A percentile compares a stretch with the other conserved stretches of the same genome.
Evolutionary conservation across 805 yeast genomes (phyloP).

Genomic region (Barnettozyma botsteinii): DNA sequence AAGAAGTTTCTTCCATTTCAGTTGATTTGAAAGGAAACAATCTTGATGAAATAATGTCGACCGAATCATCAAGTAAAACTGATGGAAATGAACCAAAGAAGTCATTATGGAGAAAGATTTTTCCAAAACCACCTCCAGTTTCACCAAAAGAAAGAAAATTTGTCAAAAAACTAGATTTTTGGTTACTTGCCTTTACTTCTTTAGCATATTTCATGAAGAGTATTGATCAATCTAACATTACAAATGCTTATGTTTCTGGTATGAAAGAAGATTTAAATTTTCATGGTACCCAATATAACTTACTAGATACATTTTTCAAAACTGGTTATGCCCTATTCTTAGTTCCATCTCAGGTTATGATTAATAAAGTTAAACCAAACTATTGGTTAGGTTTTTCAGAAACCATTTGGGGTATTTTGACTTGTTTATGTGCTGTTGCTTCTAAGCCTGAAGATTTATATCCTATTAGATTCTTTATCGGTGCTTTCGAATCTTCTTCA

Average conservation of each 20-base stretch:
- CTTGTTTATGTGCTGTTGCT: conserved; percentile 47
- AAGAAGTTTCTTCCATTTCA: background rate
- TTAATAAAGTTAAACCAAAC: conserved; percentile 52
- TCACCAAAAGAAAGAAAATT: conserved; percentile 7
- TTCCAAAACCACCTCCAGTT: conserved; percentile 7
- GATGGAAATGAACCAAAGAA: background rate
- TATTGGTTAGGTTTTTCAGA: conserved; percentile 46
- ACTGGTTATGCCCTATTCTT: conserved; percentile 61
- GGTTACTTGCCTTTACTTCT: conserved; percentile 5
- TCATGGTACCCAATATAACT: conserved; percentile 12
- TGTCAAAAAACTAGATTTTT: conserved; percentile 13
- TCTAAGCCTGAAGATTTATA: conserved; percentile 30
- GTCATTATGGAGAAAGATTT: conserved; percentile 2
- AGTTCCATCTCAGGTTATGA: conserved; percentile 57
- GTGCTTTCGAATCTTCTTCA: conserved; percentile 60
- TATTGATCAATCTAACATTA: conserved; percentile 47
- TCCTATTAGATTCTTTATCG: conserved; percentile 61
- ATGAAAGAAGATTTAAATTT: conserved; percentile 33
- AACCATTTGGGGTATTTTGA: conserved; percentile 63
- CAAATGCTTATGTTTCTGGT: conserved; percentile 52
- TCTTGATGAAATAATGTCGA: background rate
- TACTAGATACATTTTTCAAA: conserved; percentile 50
- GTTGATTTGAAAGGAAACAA: background rate
- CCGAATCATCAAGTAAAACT: background rate
- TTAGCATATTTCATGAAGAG: conserved; percentile 31